phyloP scores from a whole-genome alignment of 495 filamentous ascomycete genomes.

The Hamigera avellanea region DNA sequence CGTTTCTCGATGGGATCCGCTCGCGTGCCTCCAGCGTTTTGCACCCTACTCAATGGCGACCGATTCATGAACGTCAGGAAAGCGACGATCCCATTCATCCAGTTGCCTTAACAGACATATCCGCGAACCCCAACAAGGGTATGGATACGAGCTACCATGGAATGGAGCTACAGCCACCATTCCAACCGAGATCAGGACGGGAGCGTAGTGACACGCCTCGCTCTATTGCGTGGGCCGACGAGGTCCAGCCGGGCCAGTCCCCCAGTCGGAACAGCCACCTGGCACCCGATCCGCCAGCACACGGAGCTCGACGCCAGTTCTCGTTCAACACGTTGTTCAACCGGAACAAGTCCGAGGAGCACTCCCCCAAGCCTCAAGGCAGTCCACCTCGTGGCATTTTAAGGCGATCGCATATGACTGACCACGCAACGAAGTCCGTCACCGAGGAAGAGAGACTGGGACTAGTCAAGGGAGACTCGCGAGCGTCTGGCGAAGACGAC shows the following conservation, averaged over 20 bases:
- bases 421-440: conserved; percentile 28
- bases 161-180: conserved; percentile 3
- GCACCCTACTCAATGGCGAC: conserved; percentile 20
- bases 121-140: conserved; percentile 40
- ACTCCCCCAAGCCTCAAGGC: conserved; percentile 17
- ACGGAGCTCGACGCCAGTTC: conserved; percentile 64
- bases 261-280: conserved; percentile 2
- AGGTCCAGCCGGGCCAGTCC: conserved; percentile 9
- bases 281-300: conserved; percentile 9
- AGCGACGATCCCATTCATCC: conserved; percentile 33
- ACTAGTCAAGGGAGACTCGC: conserved; percentile 65
- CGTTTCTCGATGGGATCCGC: conserved; percentile 50
- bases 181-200: conserved; percentile 4
- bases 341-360: conserved; percentile 24
- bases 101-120: conserved; percentile 48
- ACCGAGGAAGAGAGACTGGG: conserved; percentile 88
- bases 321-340: conserved; percentile 79
- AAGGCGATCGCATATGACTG: conserved; percentile 32
- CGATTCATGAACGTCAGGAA: conserved; percentile 20
- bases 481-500: conserved; percentile 13
- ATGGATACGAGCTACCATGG: conserved; percentile 31
- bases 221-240: conserved; percentile 31
- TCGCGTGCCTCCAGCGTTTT: conserved; percentile 28
- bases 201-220: conserved; percentile 22
- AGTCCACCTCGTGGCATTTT: conserved; percentile 24